Base-by-base conservation (phyloP, 169 alveolate genomes). In the Hammondia hammondi region DNA sequence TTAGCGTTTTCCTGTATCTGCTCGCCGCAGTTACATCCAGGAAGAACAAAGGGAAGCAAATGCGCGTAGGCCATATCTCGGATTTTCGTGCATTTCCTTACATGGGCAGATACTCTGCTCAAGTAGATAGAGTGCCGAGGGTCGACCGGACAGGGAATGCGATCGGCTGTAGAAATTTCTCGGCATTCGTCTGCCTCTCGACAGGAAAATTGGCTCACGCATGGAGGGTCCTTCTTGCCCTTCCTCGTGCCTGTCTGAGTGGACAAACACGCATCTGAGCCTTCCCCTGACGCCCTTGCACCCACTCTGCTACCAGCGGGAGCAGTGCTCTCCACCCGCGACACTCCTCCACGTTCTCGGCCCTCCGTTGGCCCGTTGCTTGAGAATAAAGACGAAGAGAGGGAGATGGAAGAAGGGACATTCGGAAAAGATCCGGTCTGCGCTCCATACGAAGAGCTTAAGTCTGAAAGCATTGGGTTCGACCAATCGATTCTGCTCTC, bases 61-160 rank as follows among this genome's bases (percentile, higher is more conserved):
- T 93, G 95, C 10, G 95, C 85, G 56, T 72, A 93, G 85, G 95
- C 95, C 61, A 85, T 48, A 72, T 93, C 95, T 71, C 95, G 77
- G 12, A 91, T 84, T 27, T 93, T 93, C 52, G 95, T 93, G 85
- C 95, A 93, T 46, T 93, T 93, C 91, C 87, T 93, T 72, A 87
- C 82, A 46, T 93, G 95, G 45, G 95, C 95, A 29, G 61, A 85
- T 3, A 93, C 57, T 56, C 91, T 91, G 19, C 45, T 52, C 29
- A 85, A 61, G 71, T 87, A 87, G 52, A 93, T 93, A n/a, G 52
- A 46, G 56, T 93, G 95, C 4, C 81, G 39, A 43, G 85, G 61
- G 52, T 93, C 95, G 90, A 93, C 82, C 7, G 95, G 95, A 9
- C 95, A 93, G 12, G 91, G 82, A 21, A 92, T 92, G 29, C 95